These are phyloP conservation scores for Lactifluus pinguis DNA, from an alignment of 768 basidiomycete genomes.

Conservation along the genomic window DNA sequence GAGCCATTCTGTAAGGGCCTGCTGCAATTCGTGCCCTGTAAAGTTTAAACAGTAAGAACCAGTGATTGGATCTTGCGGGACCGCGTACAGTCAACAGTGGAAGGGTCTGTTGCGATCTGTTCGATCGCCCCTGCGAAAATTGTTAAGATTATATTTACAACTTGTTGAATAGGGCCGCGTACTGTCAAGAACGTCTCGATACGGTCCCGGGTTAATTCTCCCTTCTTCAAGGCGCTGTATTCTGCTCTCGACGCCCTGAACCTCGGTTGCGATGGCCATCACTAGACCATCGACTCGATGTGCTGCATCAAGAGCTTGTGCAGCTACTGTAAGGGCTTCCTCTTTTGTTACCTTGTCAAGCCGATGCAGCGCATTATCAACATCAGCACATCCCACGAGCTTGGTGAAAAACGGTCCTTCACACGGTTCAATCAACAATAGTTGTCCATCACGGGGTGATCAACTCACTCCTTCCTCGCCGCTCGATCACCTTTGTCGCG, in stretches of 20 bases:
- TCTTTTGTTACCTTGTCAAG: no score
- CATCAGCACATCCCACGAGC: no score
- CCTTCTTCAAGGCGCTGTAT: not conserved
- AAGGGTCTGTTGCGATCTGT: not conserved
- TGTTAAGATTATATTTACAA: not conserved
- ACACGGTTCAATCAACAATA: not conserved
- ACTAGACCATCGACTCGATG: not conserved
- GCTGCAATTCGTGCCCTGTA: not conserved
- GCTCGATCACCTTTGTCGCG: not conserved
- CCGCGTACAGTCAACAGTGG: not conserved
- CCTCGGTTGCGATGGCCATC: not conserved
- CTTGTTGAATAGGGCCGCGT: not conserved
- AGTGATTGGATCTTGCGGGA: not conserved
- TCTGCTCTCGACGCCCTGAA: not conserved
- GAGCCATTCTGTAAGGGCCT: not conserved
- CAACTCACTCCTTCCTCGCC: not conserved
- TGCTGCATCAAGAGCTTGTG: not conserved
- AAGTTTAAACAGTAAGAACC: not conserved
- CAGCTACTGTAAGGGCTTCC: no score
- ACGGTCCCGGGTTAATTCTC: not conserved
- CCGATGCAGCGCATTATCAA: no score
- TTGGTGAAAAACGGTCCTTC: not conserved
- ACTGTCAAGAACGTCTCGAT: not conserved
- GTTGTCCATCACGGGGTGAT: no score
- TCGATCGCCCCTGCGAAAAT: not conserved